Evolutionary conservation across 805 yeast species (phyloP).

Genomic region (Yamadazyma akitaensis): DNA sequence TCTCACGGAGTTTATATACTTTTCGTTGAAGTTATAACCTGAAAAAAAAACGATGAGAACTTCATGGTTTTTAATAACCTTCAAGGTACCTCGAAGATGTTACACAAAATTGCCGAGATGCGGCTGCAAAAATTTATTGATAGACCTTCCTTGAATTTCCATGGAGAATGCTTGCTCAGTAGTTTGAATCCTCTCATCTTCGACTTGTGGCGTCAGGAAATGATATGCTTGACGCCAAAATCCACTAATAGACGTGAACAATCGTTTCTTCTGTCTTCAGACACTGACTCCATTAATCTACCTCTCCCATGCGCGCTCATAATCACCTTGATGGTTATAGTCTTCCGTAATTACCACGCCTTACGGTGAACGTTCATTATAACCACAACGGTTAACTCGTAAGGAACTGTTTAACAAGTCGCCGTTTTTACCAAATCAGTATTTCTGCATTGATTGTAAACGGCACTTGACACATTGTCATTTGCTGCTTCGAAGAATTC

Average conservation of each 20-base stretch:
- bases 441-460: not conserved
- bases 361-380: not conserved
- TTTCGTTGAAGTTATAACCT: not conserved
- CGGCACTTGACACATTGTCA: not conserved
- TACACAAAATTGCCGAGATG: not conserved
- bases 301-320: no score
- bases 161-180: no score
- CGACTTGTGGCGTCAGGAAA: no score
- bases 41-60: not conserved
- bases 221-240: no score
- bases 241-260: no score
- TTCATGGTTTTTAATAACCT: conserved; percentile 3
- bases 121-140: conserved; percentile 19
- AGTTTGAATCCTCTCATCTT: no score
- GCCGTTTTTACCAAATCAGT: not conserved
- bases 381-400: not conserved
- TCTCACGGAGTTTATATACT: not conserved
- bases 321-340: not conserved
- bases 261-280: no score
- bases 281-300: no score
- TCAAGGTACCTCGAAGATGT: conserved; percentile 5
- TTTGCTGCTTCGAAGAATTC: no score
- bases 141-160: no score
- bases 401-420: not conserved
- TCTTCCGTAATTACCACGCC: not conserved